A percentile compares a stretch with the other conserved stretches of the same genome.
These are phyloP conservation scores for Stylosanthes scabra DNA, from an alignment of 331 rosid genomes.

Conservation along the genomic window DNA sequence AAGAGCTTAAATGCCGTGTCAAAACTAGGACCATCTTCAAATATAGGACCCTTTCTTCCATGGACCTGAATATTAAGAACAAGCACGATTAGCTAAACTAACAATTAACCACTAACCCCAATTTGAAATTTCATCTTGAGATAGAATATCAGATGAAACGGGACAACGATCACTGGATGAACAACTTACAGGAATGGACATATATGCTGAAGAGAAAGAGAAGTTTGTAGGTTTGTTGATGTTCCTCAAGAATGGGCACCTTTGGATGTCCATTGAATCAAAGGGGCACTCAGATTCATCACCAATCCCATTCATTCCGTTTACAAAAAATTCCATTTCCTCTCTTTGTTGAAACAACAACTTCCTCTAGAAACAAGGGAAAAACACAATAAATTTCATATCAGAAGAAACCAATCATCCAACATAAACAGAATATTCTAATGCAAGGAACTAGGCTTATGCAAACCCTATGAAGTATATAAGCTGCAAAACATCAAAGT, in stretches of 20 bases:
- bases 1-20: conserved; percentile 74
- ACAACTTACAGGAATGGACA: conserved; percentile 56
- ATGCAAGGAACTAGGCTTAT: conserved; percentile 11
- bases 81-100: conserved; percentile 9
- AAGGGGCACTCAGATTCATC: conserved; percentile 62
- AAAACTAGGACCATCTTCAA: conserved; percentile 84
- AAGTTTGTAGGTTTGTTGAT: conserved; percentile 69
- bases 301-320: conserved; percentile 56
- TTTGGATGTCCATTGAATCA: conserved; percentile 61
- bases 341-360: conserved; percentile 43
- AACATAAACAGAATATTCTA: not conserved
- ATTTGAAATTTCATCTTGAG: conserved; percentile 16
- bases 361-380: conserved; percentile 40
- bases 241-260: conserved; percentile 81
- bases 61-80: conserved; percentile 40
- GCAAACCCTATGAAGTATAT: conserved; percentile 6
- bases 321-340: conserved; percentile 63
- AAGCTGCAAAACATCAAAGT: conserved; percentile 12
- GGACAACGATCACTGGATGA: not conserved
- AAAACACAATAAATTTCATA: conserved; percentile 1
- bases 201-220: conserved; percentile 59
- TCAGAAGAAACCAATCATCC: conserved; percentile 7
- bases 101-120: not conserved
- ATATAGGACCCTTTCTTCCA: conserved; percentile 78
- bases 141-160: conserved; percentile 4